phyloP scores from a whole-genome alignment of 805 yeast genomes.

The Tetrapisispora arboricola region DNA sequence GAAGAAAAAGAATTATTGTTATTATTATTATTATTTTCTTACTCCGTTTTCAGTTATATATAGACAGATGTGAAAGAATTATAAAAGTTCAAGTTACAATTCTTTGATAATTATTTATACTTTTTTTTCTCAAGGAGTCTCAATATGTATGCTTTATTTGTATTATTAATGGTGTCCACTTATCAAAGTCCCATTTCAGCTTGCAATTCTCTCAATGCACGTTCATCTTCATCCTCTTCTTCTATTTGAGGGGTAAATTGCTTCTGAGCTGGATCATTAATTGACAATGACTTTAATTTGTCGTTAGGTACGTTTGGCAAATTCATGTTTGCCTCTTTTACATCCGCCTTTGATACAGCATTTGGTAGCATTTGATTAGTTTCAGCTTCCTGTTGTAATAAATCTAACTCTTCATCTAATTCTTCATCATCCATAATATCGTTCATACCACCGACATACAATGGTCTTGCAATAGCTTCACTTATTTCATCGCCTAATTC shows the following conservation, averaged over 20 bases:
- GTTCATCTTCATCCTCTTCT: slow-evolving; percentile 73
- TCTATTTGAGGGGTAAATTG: slow-evolving; percentile 23
- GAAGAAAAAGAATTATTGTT: not conserved
- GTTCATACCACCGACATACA: slow-evolving; percentile 39
- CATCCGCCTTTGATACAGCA: slow-evolving; percentile 31
- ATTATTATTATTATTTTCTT: not conserved
- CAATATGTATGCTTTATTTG: not conserved
- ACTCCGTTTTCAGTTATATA: not conserved
- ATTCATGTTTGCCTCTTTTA: slow-evolving; percentile 16
- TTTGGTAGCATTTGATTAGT: slow-evolving; percentile 51
- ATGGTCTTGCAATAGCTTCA: slow-evolving; percentile 91
- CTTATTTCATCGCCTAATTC: slow-evolving; percentile 91
- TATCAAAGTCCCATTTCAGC: slow-evolving; percentile 73
- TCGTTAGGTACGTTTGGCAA: slow-evolving; percentile 41
- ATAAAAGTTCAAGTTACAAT: no score
- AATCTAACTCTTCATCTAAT: slow-evolving; percentile 83
- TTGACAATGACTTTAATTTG: slow-evolving; percentile 11
- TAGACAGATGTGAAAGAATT: not conserved
- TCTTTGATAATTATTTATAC: not conserved
- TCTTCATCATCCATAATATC: slow-evolving; percentile 80
- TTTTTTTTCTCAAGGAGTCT: not conserved
- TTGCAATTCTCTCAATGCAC: slow-evolving; percentile 68
- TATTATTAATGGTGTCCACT: no score
- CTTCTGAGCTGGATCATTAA: not conserved
- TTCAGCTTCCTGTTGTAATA: slow-evolving; percentile 2